Percentiles rank a stretch among this genome's conserved stretches.
phyloP scores from a whole-genome alignment of 805 yeast genomes.

The Scheffersomyces lignosus region DNA sequence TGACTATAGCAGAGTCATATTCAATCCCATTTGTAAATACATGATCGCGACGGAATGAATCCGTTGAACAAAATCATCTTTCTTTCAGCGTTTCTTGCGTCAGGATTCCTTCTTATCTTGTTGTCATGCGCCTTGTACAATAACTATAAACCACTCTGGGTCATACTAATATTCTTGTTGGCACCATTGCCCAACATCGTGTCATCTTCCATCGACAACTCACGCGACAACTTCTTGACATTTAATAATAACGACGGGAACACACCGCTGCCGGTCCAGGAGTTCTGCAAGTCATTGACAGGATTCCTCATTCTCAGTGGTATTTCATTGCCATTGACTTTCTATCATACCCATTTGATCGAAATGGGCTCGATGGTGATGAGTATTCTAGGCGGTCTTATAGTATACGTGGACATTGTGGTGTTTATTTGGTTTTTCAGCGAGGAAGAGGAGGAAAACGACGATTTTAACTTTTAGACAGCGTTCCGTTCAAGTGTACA shows the following conservation, averaged over 20 bases:
- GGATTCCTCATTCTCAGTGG: constrained; percentile 45
- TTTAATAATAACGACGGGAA: constrained; percentile 41
- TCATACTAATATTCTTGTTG: constrained; percentile 39
- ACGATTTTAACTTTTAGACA: constrained; percentile 42
- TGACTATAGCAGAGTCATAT: too few species aligned
- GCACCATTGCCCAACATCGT: constrained; percentile 48
- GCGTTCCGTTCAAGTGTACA: constrained; percentile 1
- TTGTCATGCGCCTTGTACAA: constrained; percentile 46
- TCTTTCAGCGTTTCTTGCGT: constrained; percentile 45
- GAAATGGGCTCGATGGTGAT: constrained; percentile 40
- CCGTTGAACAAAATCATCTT: constrained; percentile 48
- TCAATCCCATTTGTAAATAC: too few species aligned
- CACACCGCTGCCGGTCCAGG: constrained; percentile 38
- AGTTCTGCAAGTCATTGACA: constrained; percentile 37
- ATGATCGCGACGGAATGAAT: constrained; percentile 36
- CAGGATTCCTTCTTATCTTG: constrained; percentile 43
- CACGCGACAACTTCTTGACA: constrained; percentile 44
- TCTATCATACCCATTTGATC: constrained; percentile 38
- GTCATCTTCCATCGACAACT: constrained; percentile 35
- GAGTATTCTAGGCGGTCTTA: constrained; percentile 46
- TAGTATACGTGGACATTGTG: constrained; percentile 44
- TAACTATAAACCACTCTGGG: constrained; percentile 45
- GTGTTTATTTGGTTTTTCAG: constrained; percentile 48
- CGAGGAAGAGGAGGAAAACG: constrained; percentile 44
- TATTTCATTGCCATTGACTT: constrained; percentile 42